Evolutionary conservation across 768 basidiomycete species (phyloP).

Genomic region (Leucogyrophana mollusca): DNA sequence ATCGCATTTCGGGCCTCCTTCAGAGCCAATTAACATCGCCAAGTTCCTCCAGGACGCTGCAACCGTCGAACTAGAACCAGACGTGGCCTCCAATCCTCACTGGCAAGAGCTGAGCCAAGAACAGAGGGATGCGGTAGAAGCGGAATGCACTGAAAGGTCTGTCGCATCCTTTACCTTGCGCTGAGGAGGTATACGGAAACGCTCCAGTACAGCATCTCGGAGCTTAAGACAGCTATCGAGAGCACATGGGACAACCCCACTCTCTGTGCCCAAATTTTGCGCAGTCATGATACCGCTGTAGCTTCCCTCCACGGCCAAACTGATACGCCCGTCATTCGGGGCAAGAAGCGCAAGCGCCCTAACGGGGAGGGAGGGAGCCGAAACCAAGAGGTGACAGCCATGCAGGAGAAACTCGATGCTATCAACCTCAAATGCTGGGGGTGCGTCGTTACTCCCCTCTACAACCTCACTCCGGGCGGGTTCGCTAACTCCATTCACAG

Average conservation of each 20-base stretch:
- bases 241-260: slow-evolving; percentile 53
- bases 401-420: slow-evolving; percentile 52
- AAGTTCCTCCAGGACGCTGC: slow-evolving; percentile 40
- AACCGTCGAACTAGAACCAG: slow-evolving; percentile 10
- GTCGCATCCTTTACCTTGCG: background rate
- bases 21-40: slow-evolving; percentile 48
- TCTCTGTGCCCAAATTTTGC: slow-evolving; percentile 55
- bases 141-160: slow-evolving; percentile 43
- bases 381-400: slow-evolving; percentile 41
- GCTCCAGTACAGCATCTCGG: slow-evolving; percentile 45
- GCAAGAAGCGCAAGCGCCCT: slow-evolving; percentile 36
- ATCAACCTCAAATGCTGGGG: slow-evolving; percentile 59
- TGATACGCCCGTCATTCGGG: slow-evolving; percentile 23
- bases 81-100: slow-evolving; percentile 11
- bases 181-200: background rate
- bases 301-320: slow-evolving; percentile 33
- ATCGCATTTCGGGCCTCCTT: slow-evolving; percentile 64
- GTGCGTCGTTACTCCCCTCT: slow-evolving; percentile 39
- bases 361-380: slow-evolving; percentile 25
- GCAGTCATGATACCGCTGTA: slow-evolving; percentile 50
- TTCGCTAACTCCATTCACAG: slow-evolving; percentile 30
- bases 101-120: slow-evolving; percentile 26
- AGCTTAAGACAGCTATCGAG: slow-evolving; percentile 43
- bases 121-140: slow-evolving; percentile 29
- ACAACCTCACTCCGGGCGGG: background rate